Percentiles rank a stretch among this genome's conserved stretches.
phyloP scores from a whole-genome alignment of 2,329 filamentous ascomycete species.

The Gliomastix tumulicola region DNA sequence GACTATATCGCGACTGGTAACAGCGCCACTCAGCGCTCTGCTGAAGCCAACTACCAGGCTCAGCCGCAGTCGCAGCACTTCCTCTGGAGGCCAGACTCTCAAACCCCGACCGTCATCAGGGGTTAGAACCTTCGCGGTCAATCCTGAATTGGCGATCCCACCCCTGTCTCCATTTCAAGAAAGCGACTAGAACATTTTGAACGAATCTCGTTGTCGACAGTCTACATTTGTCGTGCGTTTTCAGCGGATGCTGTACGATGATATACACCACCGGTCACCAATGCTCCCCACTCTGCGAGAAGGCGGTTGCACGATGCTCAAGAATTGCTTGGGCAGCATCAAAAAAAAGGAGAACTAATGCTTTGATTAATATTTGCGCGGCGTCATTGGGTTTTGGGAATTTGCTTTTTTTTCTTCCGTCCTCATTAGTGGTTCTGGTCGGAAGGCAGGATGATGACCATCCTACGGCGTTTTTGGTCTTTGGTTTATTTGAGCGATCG shows the following conservation, averaged over 20 bases:
- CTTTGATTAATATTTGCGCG: not conserved
- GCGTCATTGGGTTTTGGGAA: not conserved
- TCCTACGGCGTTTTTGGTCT: not conserved
- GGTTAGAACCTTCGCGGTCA: slow-evolving; percentile 15
- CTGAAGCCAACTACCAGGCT: slow-evolving; percentile 27
- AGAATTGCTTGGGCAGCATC: not conserved
- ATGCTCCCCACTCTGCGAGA: not conserved
- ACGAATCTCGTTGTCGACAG: too few species aligned
- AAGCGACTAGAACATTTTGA: too few species aligned
- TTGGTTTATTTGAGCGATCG: not conserved
- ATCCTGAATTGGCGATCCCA: not conserved
- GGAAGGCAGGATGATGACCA: too few species aligned
- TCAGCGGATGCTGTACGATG: too few species aligned
- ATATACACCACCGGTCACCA: not conserved
- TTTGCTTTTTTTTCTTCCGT: not conserved
- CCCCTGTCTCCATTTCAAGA: not conserved
- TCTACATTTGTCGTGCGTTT: too few species aligned
- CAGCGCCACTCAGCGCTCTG: slow-evolving; percentile 36
- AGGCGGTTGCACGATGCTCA: not conserved
- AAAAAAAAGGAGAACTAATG: not conserved
- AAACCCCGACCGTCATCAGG: slow-evolving; percentile 41
- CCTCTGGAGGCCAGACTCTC: slow-evolving; percentile 37
- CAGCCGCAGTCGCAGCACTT: slow-evolving; percentile 38
- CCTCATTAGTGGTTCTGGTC: too few species aligned
- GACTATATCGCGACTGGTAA: slow-evolving; percentile 31